These are phyloP conservation scores for Barnettozyma sp. DNA, from an alignment of 805 yeast species.

Conservation along the genomic window DNA sequence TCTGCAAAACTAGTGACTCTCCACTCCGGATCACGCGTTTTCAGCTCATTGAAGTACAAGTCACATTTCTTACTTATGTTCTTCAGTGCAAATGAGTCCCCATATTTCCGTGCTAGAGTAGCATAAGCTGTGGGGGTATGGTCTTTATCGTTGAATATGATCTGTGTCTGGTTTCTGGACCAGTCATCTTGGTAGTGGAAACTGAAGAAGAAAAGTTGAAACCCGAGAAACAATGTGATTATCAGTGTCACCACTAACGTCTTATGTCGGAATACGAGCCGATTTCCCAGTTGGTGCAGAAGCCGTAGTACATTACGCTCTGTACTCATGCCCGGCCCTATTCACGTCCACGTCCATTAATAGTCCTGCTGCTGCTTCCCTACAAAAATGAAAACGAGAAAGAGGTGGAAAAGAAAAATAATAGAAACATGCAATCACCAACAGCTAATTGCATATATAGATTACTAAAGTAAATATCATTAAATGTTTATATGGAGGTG, in stretches of 20 bases:
- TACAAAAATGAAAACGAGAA: too few species aligned
- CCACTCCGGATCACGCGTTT: slow-evolving; percentile 18
- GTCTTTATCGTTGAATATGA: background rate
- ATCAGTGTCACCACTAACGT: background rate
- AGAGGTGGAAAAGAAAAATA: too few species aligned
- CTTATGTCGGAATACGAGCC: background rate
- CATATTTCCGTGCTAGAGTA: background rate
- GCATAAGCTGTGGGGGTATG: background rate
- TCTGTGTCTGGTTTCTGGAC: background rate
- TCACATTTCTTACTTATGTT: slow-evolving; percentile 22
- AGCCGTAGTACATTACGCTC: background rate
- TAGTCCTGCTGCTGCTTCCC: too few species aligned
- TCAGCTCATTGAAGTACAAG: slow-evolving; percentile 25
- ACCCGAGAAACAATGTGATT: background rate
- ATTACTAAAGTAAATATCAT: too few species aligned
- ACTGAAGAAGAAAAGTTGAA: slow-evolving; percentile 2
- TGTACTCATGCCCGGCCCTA: too few species aligned
- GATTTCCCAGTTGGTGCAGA: background rate
- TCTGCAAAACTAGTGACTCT: slow-evolving; percentile 17
- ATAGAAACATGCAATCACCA: too few species aligned
- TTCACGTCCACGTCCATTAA: too few species aligned
- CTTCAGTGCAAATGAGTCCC: background rate
- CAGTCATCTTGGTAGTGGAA: background rate
- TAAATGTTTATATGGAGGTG: too few species aligned
- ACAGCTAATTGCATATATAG: too few species aligned